Evolutionary conservation across 2,329 filamentous ascomycete genomes (phyloP).

Genomic region (Penicillium sp.): DNA sequence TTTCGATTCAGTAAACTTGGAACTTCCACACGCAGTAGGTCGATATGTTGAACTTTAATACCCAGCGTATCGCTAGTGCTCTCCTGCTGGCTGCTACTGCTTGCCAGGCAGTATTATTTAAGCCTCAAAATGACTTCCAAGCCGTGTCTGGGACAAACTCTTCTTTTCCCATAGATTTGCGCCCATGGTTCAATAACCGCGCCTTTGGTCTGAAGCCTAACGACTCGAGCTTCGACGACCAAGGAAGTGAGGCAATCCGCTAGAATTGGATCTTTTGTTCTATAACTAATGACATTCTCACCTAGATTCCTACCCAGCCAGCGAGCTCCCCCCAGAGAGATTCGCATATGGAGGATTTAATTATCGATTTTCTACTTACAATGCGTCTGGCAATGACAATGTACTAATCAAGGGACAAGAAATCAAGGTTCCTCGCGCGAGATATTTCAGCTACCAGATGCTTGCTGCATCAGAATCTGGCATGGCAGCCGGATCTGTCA

Average conservation of each 20-base stretch:
- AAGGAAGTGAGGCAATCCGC: conserved; percentile 30
- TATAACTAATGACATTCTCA: neutral
- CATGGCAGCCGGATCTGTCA: conserved; percentile 43
- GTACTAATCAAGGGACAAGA: conserved; percentile 42
- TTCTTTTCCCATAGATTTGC: conserved; percentile 19
- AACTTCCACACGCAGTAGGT: too few species aligned
- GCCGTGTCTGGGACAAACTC: conserved; percentile 9
- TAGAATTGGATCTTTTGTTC: too few species aligned
- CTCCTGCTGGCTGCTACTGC: conserved; percentile 2
- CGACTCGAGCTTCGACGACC: conserved; percentile 42
- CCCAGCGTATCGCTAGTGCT: neutral
- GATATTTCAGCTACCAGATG: conserved; percentile 45
- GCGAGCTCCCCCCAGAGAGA: conserved; percentile 37
- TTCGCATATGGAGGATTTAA: conserved; percentile 44
- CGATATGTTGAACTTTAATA: neutral
- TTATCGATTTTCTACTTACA: conserved; percentile 43
- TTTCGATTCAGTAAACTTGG: too few species aligned
- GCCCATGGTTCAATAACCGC: conserved; percentile 37
- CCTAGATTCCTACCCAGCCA: conserved; percentile 41
- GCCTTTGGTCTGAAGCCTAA: conserved; percentile 41
- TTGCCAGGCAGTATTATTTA: conserved; percentile 19
- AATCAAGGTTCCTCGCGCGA: conserved; percentile 33
- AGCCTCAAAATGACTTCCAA: conserved; percentile 24
- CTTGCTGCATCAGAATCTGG: conserved; percentile 46
- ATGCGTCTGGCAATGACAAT: conserved; percentile 43